These are phyloP conservation scores for Cornus controversa DNA, from an alignment of 148 eudicot species.

Conservation along the genomic window DNA sequence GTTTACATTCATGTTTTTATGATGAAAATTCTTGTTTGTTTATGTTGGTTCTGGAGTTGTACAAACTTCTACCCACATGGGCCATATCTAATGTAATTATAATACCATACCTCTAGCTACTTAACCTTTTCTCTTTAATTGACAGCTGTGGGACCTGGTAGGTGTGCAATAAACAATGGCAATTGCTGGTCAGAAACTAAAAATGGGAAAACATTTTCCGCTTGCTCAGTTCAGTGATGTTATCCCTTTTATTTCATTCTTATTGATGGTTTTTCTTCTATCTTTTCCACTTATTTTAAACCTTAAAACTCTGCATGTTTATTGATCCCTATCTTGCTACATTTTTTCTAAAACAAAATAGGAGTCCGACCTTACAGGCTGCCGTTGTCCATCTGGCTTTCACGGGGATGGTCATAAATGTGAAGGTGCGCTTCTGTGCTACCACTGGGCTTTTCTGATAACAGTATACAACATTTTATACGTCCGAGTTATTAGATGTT, in stretches of 20 bases:
- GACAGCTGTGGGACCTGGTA: slow-evolving; percentile 86
- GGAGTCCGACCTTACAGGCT: slow-evolving; percentile 58
- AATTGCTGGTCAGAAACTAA: slow-evolving; percentile 81
- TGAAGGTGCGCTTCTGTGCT: slow-evolving; percentile 48
- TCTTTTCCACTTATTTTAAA: background rate
- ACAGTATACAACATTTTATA: background rate
- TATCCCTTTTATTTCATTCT: background rate
- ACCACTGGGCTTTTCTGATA: background rate
- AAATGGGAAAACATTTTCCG: slow-evolving; percentile 59
- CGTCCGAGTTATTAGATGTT: background rate
- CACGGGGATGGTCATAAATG: slow-evolving; percentile 79
- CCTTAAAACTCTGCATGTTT: background rate
- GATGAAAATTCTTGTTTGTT: background rate
- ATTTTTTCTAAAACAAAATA: slow-evolving; percentile 15
- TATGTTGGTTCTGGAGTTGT: background rate
- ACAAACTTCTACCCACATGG: background rate
- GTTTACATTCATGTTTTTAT: background rate
- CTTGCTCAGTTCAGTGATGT: slow-evolving; percentile 71
- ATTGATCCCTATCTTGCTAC: background rate
- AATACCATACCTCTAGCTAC: background rate
- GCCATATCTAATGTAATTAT: background rate
- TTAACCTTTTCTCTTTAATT: background rate
- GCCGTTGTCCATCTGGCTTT: slow-evolving; percentile 82
- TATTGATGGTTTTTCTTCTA: background rate
- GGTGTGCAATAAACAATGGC: slow-evolving; percentile 72